phyloP scores from a whole-genome alignment of 1,139 yeast species.

The Nakaseomyces uthaithaninus region DNA sequence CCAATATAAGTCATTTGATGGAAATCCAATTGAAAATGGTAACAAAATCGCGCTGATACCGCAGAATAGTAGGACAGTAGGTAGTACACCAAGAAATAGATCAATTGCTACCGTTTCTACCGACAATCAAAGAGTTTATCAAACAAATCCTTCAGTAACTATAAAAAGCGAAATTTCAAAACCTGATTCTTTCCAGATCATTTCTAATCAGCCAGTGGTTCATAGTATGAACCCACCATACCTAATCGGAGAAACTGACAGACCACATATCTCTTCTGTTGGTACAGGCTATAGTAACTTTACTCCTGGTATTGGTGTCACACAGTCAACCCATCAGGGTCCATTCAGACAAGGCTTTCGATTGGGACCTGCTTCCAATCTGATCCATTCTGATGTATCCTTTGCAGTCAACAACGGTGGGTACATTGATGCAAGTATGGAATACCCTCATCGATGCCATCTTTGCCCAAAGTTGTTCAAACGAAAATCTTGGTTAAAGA shows the following conservation, averaged over 20 bases:
- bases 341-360: background rate
- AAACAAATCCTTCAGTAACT: background rate
- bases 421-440: conserved; percentile 1
- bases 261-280: background rate
- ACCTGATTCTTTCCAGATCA: background rate
- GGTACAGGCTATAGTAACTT: background rate
- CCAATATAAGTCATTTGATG: background rate
- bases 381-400: background rate
- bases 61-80: background rate
- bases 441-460: conserved; percentile 56
- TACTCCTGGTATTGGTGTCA: background rate
- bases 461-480: conserved; percentile 69
- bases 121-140: background rate
- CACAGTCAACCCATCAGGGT: background rate
- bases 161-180: background rate
- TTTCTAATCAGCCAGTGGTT: background rate
- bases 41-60: background rate
- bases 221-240: background rate
- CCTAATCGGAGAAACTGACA: background rate
- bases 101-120: background rate
- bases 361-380: background rate
- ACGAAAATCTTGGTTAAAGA: conserved; percentile 84
- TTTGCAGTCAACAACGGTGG: conserved; percentile 2
- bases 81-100: background rate
- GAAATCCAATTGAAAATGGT: background rate